Evolutionary conservation across 2,329 filamentous ascomycete genomes (phyloP).

Genomic region (Fusarium verrucosum): DNA sequence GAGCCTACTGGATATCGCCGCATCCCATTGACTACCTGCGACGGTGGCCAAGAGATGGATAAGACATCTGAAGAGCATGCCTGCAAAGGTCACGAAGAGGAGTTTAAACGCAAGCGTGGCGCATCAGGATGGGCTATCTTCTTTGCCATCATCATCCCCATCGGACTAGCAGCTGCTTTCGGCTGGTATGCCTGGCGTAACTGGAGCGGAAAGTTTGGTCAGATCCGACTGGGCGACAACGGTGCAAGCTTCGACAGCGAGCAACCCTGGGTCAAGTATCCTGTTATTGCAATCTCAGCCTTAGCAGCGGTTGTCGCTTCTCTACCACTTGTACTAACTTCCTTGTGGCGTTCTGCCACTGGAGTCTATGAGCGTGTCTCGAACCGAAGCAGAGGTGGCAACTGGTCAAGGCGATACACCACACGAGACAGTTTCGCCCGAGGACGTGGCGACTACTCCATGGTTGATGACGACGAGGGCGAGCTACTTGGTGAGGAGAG

Average conservation of each 20-base stretch:
- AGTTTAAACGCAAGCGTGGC: slow-evolving; percentile 77
- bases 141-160: slow-evolving; percentile 82
- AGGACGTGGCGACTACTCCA: slow-evolving; percentile 84
- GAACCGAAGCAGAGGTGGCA: slow-evolving; percentile 58
- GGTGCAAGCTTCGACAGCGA: slow-evolving; percentile 69
- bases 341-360: slow-evolving; percentile 73
- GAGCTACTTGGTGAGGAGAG: slow-evolving; percentile 93
- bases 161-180: slow-evolving; percentile 73
- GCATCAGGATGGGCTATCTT: slow-evolving; percentile 80
- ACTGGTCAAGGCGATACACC: slow-evolving; percentile 76
- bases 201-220: slow-evolving; percentile 90
- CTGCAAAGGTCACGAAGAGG: slow-evolving; percentile 83
- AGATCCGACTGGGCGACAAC: slow-evolving; percentile 86
- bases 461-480: slow-evolving; percentile 92
- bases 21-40: slow-evolving; percentile 88
- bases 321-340: slow-evolving; percentile 75
- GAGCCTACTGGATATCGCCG: slow-evolving; percentile 88
- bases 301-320: slow-evolving; percentile 67
- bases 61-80: slow-evolving; percentile 63
- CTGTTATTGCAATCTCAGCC: slow-evolving; percentile 77
- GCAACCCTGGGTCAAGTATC: slow-evolving; percentile 81
- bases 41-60: slow-evolving; percentile 78
- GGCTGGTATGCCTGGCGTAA: slow-evolving; percentile 88
- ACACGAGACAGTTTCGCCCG: slow-evolving; percentile 89
- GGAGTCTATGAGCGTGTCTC: slow-evolving; percentile 62